Base-by-base conservation (phyloP, 768 basidiomycete species). In the Termitomyces sp. region DNA sequence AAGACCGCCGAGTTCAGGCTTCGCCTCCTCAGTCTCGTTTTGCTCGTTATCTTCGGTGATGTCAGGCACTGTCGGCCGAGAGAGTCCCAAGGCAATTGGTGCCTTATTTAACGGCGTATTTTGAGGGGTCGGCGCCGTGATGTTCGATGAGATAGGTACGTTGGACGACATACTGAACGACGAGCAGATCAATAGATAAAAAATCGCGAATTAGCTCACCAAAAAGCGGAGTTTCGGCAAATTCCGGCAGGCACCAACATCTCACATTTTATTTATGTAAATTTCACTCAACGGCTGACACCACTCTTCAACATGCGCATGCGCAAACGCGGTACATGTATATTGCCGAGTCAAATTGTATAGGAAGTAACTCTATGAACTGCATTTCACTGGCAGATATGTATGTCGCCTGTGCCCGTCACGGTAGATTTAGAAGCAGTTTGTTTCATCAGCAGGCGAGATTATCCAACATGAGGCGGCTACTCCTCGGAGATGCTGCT, bases 81-180 rank as follows among this genome's bases (percentile, higher is more conserved):
- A 94, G 61, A 95, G 80, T 57, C 88, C 90, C 6, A 75, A 61
- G 0, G 87, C 81, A 73, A 96, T 88, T 57, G 93, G 92, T 13
- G 91, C 90, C 64, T 90, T 84, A 56, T 78, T 86, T 61, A 93
- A 76, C 12, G 94, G 95, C 3, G 95, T 96, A 75, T 97, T 96
- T 77, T 92, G 90, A 26, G 94, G 94, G 16, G 94, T 97, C 8
- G 94, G 93, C n/a, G 94, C 93, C 3, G 89, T 87, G 28, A 87
- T 76, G 73, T 83, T 83, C 57, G 74, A 70, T 32, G 77, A 74
- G 71, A 91, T 90, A 67, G 85, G 82, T 55, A 91, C 72, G 69
- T 78, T 86, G 69, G 82, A 82, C 50, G 87, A 87, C 89, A 91
- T 91, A 40, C 62, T 63, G 46, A n/a, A 53, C 49, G 52, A 48